phyloP scores from a whole-genome alignment of 169 alveolate species.

The Plasmodium falciparum region DNA sequence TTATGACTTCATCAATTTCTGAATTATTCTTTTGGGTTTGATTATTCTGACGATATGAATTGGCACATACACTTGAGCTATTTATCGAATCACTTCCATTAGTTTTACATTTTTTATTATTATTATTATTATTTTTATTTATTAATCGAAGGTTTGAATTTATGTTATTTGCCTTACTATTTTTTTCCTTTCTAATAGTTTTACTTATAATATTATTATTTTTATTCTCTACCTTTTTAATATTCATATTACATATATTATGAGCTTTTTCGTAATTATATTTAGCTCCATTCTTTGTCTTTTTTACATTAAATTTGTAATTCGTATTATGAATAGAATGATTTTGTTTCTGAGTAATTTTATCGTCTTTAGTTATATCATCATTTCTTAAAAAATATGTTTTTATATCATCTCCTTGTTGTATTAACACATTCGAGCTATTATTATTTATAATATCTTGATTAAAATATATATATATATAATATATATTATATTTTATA shows the following conservation, averaged over 20 bases:
- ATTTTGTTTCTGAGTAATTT: not conserved
- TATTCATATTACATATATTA: not conserved
- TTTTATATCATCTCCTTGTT: not conserved
- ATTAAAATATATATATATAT: constrained; percentile 66
- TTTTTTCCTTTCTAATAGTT: not conserved
- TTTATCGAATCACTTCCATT: not conserved
- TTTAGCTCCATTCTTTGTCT: not conserved
- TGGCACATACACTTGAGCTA: not conserved
- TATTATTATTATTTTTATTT: not conserved
- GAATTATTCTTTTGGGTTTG: not conserved
- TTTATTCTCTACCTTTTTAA: not conserved
- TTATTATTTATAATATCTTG: constrained; percentile 15
- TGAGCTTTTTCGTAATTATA: not conserved
- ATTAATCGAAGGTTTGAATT: not conserved
- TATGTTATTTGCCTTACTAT: not conserved
- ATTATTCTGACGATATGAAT: not conserved
- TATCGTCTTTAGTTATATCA: not conserved
- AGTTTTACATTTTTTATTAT: not conserved
- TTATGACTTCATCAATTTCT: not conserved
- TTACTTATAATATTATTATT: not conserved
- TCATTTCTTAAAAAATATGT: not conserved
- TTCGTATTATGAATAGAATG: not conserved
- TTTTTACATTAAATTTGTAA: no score
- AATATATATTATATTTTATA: constrained; percentile 45
- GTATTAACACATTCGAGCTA: not conserved